Base-by-base conservation (phyloP, 2,329 filamentous ascomycete species). In the Mariannaea sp. region DNA sequence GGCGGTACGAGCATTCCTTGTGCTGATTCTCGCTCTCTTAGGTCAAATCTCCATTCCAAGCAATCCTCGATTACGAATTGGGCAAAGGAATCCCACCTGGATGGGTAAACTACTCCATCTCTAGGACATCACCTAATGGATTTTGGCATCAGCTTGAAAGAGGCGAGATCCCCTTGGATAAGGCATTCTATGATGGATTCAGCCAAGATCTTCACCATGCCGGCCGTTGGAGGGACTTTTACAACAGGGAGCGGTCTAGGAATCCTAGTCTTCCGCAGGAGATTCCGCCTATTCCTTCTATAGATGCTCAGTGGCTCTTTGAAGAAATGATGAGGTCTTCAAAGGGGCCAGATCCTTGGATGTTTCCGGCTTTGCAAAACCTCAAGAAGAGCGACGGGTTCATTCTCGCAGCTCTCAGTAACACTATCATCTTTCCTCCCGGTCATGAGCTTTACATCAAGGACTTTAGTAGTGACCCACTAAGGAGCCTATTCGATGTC, bases 41-140 rank as follows among this genome's bases (percentile, higher is more conserved):
- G 92, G 91, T 97, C 49, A 78, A 88, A 19, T 97, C 92, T 1
- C 94, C 94, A 8, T 92, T 99, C 67, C 91, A 96, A 75, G 86
- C 90, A 2, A 97, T 99, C 65, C 80, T 96, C 51, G 88, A 96
- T 73, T 97, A 97, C 71, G 94, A 97, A 70, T 75, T 86, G 48
- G 77, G 81, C 55, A 79, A 89, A 51, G 80, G 80, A 33, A 93
- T 97, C 43, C 93, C 92, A 1, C 80, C 85, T 3, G 93, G 92
- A 67, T 97, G 92, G 87, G 81, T 97, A 65, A 97, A 97, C 77
- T 87, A 88, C 74, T 89, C 89, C 63, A 94, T 97, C 68, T 91
- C 90, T 46, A 82, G 83, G 64, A 86, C 88, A 3, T 84, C 87
- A 0, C 92, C 91, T 2, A 75, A 85, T 60, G 94, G 94, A 33